phyloP scores from a whole-genome alignment of 2,329 filamentous ascomycete species.

The Ophiosphaerella herpotricha region DNA sequence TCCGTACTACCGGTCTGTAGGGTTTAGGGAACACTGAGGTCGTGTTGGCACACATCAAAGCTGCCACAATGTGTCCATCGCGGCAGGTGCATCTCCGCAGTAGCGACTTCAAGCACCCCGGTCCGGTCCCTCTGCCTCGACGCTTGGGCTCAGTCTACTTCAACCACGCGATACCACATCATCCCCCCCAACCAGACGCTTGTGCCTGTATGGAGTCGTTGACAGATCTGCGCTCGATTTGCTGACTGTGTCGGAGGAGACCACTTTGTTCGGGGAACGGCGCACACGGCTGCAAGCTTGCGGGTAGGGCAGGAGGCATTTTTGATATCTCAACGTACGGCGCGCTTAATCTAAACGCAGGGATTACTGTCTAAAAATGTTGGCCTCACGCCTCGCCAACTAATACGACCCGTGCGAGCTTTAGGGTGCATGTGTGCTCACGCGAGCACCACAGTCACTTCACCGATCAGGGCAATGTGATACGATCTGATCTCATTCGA shows the following conservation, averaged over 20 bases:
- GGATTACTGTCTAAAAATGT: conserved; percentile 7
- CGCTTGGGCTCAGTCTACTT: too few species aligned
- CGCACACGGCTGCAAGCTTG: conserved; percentile 10
- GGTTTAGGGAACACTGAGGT: not conserved
- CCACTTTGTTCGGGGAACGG: conserved; percentile 14
- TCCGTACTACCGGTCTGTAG: too few species aligned
- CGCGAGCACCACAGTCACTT: conserved; percentile 9
- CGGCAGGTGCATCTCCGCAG: too few species aligned
- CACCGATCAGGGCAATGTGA: conserved; percentile 22
- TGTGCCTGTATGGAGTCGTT: conserved; percentile 1
- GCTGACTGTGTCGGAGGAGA: conserved; percentile 13
- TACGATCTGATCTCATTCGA: conserved; percentile 18
- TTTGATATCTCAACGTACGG: conserved; percentile 1
- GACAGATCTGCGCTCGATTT: not conserved
- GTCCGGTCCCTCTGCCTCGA: too few species aligned
- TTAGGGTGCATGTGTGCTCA: not conserved
- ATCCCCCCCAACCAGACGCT: not conserved
- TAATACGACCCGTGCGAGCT: not conserved
- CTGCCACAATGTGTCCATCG: not conserved
- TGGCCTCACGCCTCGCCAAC: not conserved
- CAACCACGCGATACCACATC: not conserved
- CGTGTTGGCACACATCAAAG: not conserved
- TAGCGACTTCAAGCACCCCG: too few species aligned
- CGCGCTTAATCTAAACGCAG: conserved; percentile 17
- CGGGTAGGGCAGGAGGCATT: conserved; percentile 9